Base-by-base conservation (phyloP, 768 basidiomycete species). In the Phanerodontia chrysosporium region DNA sequence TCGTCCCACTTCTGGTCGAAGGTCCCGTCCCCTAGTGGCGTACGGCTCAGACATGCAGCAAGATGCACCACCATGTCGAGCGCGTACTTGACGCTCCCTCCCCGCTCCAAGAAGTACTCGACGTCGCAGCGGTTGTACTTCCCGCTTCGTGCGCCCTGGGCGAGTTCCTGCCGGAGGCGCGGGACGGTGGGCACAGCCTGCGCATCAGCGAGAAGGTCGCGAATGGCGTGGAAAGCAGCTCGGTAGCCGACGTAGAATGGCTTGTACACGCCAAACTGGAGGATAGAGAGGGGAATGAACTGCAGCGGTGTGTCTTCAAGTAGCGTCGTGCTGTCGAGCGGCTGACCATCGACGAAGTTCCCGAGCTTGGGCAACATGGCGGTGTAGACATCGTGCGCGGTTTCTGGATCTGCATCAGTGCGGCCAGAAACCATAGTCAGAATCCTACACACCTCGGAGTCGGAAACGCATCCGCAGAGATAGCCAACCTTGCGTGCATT, bases 401-500 rank as follows among this genome's bases (percentile, higher is more conserved):
- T 61, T 52, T 61, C 60, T 61, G 35, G n/a, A n/a, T 22, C 18
- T 32, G 21, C 58, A 35, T 16, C 27, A 6, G 6, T 35, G 13
- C 32, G 32, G 18, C 42, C 16, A 56, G 45, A 27, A 4, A 21
- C 45, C 39, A 9, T 42, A 4, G 4, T 18, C 4, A 18, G 4
- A 42, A 42, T 18, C 39, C 60, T 51, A 35, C 32, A 35, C 25
- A 57, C 55, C 60, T 39, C 60, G 46, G 9, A 61, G 42, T 18
- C 60, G n/a, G 22, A 61, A 61, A 8, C 60, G 54, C 60, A 61
- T 61, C 24, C 49, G 51, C 3, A 55, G 60, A 1, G 60, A 57
- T 22, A 61, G 45, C 60, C 60, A 61, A 29, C 51, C 49, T 4
- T 21, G 30, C 2, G 48, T n/a, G 30, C 60, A 61, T 30, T 52